Percentiles rank a stretch among this genome's conserved stretches.
phyloP scores from a whole-genome alignment of 2,329 filamentous ascomycete genomes.

The Paraphaeosphaeria minitans region DNA sequence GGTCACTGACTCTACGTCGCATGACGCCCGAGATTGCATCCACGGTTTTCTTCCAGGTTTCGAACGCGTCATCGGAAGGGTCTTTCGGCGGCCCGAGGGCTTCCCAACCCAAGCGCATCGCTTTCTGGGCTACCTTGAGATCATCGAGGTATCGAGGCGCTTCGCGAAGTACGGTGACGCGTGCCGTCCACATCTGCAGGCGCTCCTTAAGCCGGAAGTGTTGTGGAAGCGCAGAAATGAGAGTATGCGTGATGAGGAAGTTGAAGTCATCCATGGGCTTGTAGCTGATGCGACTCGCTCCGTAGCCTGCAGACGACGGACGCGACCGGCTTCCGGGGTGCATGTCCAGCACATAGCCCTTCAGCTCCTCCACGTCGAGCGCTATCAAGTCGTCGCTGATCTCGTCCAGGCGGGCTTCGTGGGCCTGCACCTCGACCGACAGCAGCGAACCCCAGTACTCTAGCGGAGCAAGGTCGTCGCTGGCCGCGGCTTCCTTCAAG shows the following conservation, averaged over 20 bases:
- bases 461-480: conserved; percentile 30
- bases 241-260: conserved; percentile 86
- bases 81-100: conserved; percentile 56
- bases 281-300: conserved; percentile 53
- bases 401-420: conserved; percentile 74
- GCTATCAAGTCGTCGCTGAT: conserved; percentile 72
- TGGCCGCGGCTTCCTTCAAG: conserved; percentile 29
- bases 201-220: conserved; percentile 74
- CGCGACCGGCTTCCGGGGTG: conserved; percentile 61
- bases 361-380: conserved; percentile 83
- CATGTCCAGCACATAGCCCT: conserved; percentile 81
- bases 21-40: conserved; percentile 65
- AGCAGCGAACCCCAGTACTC: conserved; percentile 75
- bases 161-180: conserved; percentile 74
- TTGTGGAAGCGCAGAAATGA: conserved; percentile 85
- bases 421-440: conserved; percentile 65
- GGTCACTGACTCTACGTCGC: conserved; percentile 68
- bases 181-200: conserved; percentile 78
- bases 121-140: conserved; percentile 67
- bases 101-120: conserved; percentile 70
- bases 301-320: conserved; percentile 52
- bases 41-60: conserved; percentile 48
- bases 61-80: conserved; percentile 39
- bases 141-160: conserved; percentile 71
- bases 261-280: conserved; percentile 85